phyloP scores from a whole-genome alignment of 2,329 filamentous ascomycete species.

The Phoma sp. region DNA sequence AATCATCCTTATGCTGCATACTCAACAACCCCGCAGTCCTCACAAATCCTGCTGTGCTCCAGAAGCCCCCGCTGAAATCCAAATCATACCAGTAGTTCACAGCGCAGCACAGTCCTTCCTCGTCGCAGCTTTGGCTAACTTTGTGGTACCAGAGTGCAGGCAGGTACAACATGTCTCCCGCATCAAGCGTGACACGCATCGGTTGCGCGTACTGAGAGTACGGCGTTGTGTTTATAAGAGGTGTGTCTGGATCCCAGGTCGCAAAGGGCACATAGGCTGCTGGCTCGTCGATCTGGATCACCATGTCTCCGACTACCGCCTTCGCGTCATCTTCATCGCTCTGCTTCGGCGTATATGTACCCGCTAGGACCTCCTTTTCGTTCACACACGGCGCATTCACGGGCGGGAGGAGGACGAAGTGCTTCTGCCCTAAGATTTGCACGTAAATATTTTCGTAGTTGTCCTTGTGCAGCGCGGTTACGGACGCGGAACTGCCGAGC shows the following conservation, averaged over 20 bases:
- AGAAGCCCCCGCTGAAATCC: slow-evolving; percentile 74
- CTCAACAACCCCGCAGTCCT: slow-evolving; percentile 37
- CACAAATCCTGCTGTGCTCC: slow-evolving; percentile 64
- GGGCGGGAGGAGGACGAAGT: slow-evolving; percentile 77
- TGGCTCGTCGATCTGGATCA: slow-evolving; percentile 42
- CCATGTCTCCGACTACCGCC: slow-evolving; percentile 24
- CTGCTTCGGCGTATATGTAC: slow-evolving; percentile 59
- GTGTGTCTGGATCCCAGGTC: slow-evolving; percentile 74
- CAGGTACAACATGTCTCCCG: slow-evolving; percentile 82
- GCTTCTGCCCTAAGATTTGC: slow-evolving; percentile 74
- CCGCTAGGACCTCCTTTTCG: slow-evolving; percentile 64
- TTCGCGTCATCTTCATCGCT: slow-evolving; percentile 21
- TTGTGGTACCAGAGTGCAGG: slow-evolving; percentile 85
- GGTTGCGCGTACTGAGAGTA: slow-evolving; percentile 68
- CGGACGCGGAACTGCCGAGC: slow-evolving; percentile 73
- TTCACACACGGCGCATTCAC: slow-evolving; percentile 72
- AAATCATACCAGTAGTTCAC: slow-evolving; percentile 91
- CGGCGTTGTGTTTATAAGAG: slow-evolving; percentile 53
- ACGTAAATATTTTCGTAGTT: slow-evolving; percentile 88
- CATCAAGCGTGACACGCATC: slow-evolving; percentile 70
- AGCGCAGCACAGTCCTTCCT: slow-evolving; percentile 76
- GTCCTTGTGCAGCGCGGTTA: slow-evolving; percentile 79
- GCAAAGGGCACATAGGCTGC: slow-evolving; percentile 68
- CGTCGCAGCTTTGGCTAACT: slow-evolving; percentile 72
- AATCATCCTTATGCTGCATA: background rate